Evolutionary conservation across 306 rosid species (phyloP), one percentile per base, ranked within the genome.

Genomic region (Vachellia collinsii): DNA sequence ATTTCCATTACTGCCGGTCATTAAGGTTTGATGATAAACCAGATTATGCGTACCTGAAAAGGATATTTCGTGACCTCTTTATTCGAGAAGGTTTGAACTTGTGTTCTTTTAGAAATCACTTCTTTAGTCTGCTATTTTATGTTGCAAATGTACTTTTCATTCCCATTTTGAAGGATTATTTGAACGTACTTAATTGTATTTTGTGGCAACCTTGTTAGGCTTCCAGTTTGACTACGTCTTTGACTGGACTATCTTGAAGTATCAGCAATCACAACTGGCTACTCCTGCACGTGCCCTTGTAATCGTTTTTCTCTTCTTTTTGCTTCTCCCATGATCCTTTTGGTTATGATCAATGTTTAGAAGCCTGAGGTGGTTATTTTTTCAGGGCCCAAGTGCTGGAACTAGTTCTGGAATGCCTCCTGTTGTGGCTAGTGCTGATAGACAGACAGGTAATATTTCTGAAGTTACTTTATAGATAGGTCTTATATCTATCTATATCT

Each of bases 141-240:
- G 20, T 72, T 59, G 70, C 16, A 74, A 4, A 11, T 37, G 42
- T 73, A 17, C 20, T 75, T 13, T 22, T 11, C 48, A 44, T 56
- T 62, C 78, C 56, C 29, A 67, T 77, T 62, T 12, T 37, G 75
- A 62, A 38, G 66, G 75, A 54, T 54, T 14, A 13, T 68, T 38
- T 29, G 50, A 25, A 42, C 43, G 47, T 42, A 61, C 48, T 19
- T 85, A n/a, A 58, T 66, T 81, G 25, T 48, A 58, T 72, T 69
- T 44, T 44, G 38, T 79, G 84, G 64, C 67, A 54, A 76, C 11
- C 19, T 70, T 51, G 72, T 50, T 85, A 93, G 97, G 97, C 66
- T 93, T 93, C 80, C 97, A 91, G 90, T 91, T 93, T 71, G 97
- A 93, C 86, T 93, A 93, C 77, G 97, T 92, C 50, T 92, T 92